Evolutionary conservation across 345 rosid species (phyloP), one percentile per base, ranked within the genome.

Genomic region (Brassica napus): DNA sequence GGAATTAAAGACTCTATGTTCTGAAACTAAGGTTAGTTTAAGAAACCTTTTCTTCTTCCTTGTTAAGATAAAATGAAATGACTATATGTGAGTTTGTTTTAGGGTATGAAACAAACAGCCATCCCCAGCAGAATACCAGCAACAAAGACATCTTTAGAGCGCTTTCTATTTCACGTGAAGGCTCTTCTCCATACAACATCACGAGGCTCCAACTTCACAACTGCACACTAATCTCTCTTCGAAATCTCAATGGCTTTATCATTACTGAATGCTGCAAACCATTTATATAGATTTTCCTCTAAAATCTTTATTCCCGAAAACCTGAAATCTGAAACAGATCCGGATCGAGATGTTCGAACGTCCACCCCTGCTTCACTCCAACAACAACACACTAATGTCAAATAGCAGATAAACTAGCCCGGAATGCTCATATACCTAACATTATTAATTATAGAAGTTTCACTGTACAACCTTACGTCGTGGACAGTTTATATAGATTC

Each of bases 1-100:
- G 85, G 94, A 84, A 91, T 85, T 91, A 79, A 97, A 93, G 86
- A 89, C 96, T 65, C 66, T 91, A n/a, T 93, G 97, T 77, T 91
- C 93, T 69, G 94, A 93, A 84, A 97, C 97, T 73, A 93, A 93
- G 93, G 97, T 93, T 73, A 82, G 85, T 72, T 28, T 72, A 28
- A 72, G 37, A 63, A 3, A 37, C 49, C 16, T 26, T n/a, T 26
- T 49, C 12, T 39, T 37, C 15, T 37, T 42, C 57, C 66, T 63
- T 57, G 4, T 49, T 23, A 55, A 16, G 23, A 64, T 3, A 42
- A 7, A 23, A 72, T 49, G 59, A 52, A 23, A 57, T 78, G 5
- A 82, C 30, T 7, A 28, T 18, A 21, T 23, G 64, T 28, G 69
- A 52, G 77, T 74, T 72, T 60, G 60, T 8, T 82, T 67, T 68